Percentiles rank a stretch among this genome's conserved stretches.
Conservation (phyloP, 2,329 filamentous ascomycete genomes). For the Tolypocladium ovalisporum region DNA sequence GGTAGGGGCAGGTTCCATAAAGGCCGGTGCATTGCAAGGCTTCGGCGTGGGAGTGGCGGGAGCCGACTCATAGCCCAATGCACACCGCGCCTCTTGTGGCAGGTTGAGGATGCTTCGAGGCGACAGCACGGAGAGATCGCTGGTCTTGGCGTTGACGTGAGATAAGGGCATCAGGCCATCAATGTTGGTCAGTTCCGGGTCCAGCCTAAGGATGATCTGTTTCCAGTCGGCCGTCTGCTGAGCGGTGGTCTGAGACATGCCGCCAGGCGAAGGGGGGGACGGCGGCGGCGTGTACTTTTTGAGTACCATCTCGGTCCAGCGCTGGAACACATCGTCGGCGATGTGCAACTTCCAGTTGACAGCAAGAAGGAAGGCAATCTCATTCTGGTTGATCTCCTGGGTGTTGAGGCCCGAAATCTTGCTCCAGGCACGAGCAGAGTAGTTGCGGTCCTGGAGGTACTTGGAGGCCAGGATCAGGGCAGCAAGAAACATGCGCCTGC, state of each 20-base stretch:
- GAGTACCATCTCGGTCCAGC: constrained; percentile 88
- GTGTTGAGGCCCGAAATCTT: constrained; percentile 97
- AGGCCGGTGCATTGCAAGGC: constrained; percentile 26
- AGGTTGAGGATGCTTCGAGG: constrained; percentile 34
- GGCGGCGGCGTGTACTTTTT: constrained; percentile 73
- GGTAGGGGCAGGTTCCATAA: constrained; percentile 36
- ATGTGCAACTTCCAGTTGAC: constrained; percentile 96
- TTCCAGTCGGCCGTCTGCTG: constrained; percentile 46
- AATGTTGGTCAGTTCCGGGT: constrained; percentile 47
- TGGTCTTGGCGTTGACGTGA: constrained; percentile 16
- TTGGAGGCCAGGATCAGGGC: constrained; percentile 94
- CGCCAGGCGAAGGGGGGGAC: constrained; percentile 43
- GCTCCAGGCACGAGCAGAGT: constrained; percentile 94
- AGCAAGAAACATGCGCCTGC: constrained; percentile 92
- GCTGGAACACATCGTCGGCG: constrained; percentile 75
- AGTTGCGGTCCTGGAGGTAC: constrained; percentile 96
- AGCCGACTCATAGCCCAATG: constrained; percentile 23
- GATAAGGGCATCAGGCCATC: constrained; percentile 34
- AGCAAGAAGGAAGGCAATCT: constrained; percentile 79
- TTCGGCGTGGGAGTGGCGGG: constrained; percentile 30
- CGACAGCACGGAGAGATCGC: constrained; percentile 25
- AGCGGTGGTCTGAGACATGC: constrained; percentile 28
- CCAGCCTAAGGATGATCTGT: constrained; percentile 43
- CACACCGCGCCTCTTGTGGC: constrained; percentile 22
- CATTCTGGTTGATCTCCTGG: constrained; percentile 91